Evolutionary conservation across 495 filamentous ascomycete genomes (phyloP), one percentile per base, ranked within the genome.

Genomic region (Saxispiralis lemnorum): DNA sequence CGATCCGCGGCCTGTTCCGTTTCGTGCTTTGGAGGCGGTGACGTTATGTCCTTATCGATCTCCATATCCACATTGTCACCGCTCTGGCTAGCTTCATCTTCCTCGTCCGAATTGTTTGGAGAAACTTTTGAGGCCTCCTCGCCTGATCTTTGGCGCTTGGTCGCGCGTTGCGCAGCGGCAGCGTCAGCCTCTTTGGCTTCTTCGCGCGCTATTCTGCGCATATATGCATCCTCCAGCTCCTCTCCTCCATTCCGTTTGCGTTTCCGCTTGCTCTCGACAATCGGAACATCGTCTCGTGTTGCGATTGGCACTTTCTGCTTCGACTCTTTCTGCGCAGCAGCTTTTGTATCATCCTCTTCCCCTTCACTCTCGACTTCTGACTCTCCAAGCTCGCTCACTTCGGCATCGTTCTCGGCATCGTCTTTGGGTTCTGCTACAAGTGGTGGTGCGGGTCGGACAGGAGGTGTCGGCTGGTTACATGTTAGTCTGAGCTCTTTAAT

Each of bases 151-250:
- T 66, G 68, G 41, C 62, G 66, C 31, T 71, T 55, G 66, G 55
- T 64, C 65, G 21, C 55, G 62, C 35, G 60, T 57, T 47, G 53
- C 60, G 39, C 63, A 59, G 18, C 52, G 16, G 68, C 68, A 47
- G 58, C 57, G 37, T 64, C 60, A 31, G 54, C 54, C 15, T 73
- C 67, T 56, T 68, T 62, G 34, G 64, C 63, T 61, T 65, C 48
- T 62, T 78, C 72, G 43, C 65, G 66, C 37, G 63, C 69, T 40
- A 97, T 59, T 44, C 77, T 76, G 42, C 73, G 70, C 67, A 95
- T 73, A 53, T 97, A 95, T 19, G 67, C 69, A 20, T 70, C 76
- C 56, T 95, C 89, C 1, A 97, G 58, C 44, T 89, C 76, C 20
- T 77, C 71, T 10, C 72, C 70, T 21, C 70, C 61, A 43, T 66